Percentiles rank a stretch among this genome's conserved stretches.
These are phyloP conservation scores for Solanum piurae DNA, from an alignment of 257 asterid genomes.

Conservation along the genomic window DNA sequence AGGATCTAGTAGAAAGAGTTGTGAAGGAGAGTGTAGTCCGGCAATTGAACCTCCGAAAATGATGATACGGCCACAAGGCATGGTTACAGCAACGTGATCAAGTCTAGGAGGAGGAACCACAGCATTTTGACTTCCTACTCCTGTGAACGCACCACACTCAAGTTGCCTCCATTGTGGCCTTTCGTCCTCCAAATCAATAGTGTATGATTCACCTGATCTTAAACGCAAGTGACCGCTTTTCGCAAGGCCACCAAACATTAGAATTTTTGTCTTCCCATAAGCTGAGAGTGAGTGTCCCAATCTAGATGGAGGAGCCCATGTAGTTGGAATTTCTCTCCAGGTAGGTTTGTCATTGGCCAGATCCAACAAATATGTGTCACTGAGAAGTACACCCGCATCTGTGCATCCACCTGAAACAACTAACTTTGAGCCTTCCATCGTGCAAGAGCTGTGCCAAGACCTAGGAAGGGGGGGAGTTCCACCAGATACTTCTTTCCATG, in stretches of 20 bases:
- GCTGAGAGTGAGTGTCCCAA: slow-evolving; percentile 80
- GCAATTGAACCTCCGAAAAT: slow-evolving; percentile 78
- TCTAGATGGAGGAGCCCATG: slow-evolving; percentile 73
- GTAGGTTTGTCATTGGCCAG: slow-evolving; percentile 53
- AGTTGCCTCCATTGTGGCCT: slow-evolving; percentile 72
- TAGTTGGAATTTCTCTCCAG: slow-evolving; percentile 67
- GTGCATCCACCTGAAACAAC: slow-evolving; percentile 93
- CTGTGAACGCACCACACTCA: slow-evolving; percentile 50
- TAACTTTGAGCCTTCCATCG: slow-evolving; percentile 76
- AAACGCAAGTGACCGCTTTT: slow-evolving; percentile 76
- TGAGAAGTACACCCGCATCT: slow-evolving; percentile 70
- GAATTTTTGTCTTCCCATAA: slow-evolving; percentile 59
- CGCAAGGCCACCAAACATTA: slow-evolving; percentile 90
- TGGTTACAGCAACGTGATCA: slow-evolving; percentile 74
- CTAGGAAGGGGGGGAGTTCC: slow-evolving; percentile 77
- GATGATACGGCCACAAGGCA: slow-evolving; percentile 86
- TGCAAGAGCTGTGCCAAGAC: slow-evolving; percentile 91
- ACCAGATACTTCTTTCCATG: slow-evolving; percentile 74
- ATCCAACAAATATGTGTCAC: slow-evolving; percentile 63
- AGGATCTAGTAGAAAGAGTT: slow-evolving; percentile 71
- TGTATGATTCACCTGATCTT: slow-evolving; percentile 82
- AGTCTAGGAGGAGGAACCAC: slow-evolving; percentile 79
- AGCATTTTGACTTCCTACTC: slow-evolving; percentile 55
- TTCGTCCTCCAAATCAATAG: slow-evolving; percentile 64
- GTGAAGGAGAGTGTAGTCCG: slow-evolving; percentile 84